Percentiles rank a stretch among this genome's conserved stretches.
Evolutionary conservation across 2,329 filamentous ascomycete species (phyloP).

Genomic region (Pseudogymnoascus destructans): DNA sequence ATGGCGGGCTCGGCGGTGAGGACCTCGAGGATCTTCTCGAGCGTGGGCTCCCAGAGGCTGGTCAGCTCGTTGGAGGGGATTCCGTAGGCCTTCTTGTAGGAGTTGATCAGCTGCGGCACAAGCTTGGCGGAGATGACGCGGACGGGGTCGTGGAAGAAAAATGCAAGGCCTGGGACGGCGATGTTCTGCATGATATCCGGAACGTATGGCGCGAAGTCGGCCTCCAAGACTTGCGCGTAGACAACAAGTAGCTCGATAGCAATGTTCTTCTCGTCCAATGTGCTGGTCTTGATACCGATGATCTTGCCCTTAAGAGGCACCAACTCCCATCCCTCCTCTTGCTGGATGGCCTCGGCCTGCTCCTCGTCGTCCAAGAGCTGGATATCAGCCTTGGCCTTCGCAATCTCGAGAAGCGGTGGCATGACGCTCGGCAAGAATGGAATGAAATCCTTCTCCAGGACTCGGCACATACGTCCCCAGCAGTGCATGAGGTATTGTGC

Average conservation of each 20-base stretch:
- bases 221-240: slow-evolving; percentile 92
- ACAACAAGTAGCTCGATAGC: slow-evolving; percentile 97
- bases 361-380: slow-evolving; percentile 93
- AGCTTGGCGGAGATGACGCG: slow-evolving; percentile 89
- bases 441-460: slow-evolving; percentile 79
- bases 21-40: slow-evolving; percentile 86
- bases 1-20: slow-evolving; percentile 88
- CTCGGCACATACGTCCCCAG: slow-evolving; percentile 97
- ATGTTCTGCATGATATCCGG: slow-evolving; percentile 93
- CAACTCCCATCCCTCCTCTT: slow-evolving; percentile 95
- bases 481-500: slow-evolving; percentile 96
- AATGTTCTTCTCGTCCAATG: slow-evolving; percentile 97
- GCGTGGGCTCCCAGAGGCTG: slow-evolving; percentile 73
- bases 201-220: slow-evolving; percentile 81
- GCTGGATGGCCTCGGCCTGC: slow-evolving; percentile 80
- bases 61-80: slow-evolving; percentile 63
- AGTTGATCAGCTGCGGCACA: slow-evolving; percentile 82
- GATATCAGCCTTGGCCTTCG: slow-evolving; percentile 91
- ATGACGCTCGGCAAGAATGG: slow-evolving; percentile 89
- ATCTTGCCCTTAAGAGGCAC: slow-evolving; percentile 95
- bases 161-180: slow-evolving; percentile 80
- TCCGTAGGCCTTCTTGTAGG: slow-evolving; percentile 86
- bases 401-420: slow-evolving; percentile 81
- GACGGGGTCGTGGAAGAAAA: slow-evolving; percentile 99
- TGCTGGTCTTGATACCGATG: slow-evolving; percentile 94